A percentile compares a stretch with the other conserved stretches of the same genome.
phyloP scores from a whole-genome alignment of 2,329 filamentous ascomycete species.

The Colletotrichum sp. region DNA sequence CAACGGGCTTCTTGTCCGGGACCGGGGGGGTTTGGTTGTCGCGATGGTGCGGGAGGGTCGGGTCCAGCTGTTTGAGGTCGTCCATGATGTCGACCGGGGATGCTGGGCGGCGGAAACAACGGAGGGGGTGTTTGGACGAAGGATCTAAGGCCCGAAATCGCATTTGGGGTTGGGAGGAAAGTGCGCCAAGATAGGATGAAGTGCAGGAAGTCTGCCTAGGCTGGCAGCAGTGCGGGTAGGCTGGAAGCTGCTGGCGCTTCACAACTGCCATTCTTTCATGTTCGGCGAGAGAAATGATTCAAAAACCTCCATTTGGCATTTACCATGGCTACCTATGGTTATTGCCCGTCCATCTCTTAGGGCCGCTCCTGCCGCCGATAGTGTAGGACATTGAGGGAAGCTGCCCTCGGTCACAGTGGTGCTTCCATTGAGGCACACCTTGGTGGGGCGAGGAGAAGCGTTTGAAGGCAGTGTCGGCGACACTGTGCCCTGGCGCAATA shows the following conservation, averaged over 20 bases:
- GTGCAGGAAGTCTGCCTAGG: not conserved
- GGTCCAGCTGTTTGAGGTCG: not conserved
- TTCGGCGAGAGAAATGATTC: not conserved
- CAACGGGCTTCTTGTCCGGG: not conserved
- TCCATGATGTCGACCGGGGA: constrained; percentile 17
- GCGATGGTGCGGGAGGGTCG: not conserved
- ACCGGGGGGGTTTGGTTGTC: not conserved
- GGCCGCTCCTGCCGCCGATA: not conserved
- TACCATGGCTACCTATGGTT: not conserved
- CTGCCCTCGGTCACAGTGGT: not conserved
- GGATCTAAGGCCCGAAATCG: not conserved
- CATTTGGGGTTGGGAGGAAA: not conserved
- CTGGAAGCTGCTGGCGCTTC: not conserved
- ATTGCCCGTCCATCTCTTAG: not conserved
- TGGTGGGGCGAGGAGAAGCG: not conserved
- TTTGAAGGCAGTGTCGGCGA: not conserved
- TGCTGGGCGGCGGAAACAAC: not conserved
- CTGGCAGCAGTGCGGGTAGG: not conserved
- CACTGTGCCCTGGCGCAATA: not conserved
- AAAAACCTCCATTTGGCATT: not conserved
- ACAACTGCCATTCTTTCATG: not conserved
- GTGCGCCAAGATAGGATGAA: not conserved
- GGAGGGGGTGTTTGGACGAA: not conserved
- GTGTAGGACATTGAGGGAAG: not conserved
- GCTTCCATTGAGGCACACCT: not conserved